Evolutionary conservation across 257 asterid genomes (phyloP).

Genomic region (Salvia splendens): DNA sequence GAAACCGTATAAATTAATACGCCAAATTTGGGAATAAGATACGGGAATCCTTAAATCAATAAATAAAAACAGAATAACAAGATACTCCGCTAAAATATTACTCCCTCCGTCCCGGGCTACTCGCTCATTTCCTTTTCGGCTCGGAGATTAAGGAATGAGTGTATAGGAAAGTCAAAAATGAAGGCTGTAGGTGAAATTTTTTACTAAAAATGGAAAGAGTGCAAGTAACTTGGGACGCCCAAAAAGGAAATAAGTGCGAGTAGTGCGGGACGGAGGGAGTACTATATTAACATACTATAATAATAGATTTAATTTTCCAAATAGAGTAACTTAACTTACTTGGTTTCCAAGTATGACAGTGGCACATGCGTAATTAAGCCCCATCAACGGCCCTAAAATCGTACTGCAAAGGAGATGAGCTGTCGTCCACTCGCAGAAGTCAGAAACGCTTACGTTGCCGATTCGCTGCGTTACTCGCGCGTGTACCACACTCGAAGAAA

Average conservation of each 20-base stretch:
- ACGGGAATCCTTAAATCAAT: background rate
- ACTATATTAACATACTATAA: too few species aligned
- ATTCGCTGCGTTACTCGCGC: conserved; percentile 40
- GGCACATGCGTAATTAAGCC: background rate
- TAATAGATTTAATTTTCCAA: background rate
- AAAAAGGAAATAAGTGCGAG: too few species aligned
- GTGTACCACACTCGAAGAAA: background rate
- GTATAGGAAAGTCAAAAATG: too few species aligned
- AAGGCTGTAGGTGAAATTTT: too few species aligned
- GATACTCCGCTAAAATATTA: too few species aligned
- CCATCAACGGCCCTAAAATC: background rate
- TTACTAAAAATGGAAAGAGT: too few species aligned
- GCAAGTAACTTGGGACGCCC: too few species aligned
- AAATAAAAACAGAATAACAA: background rate
- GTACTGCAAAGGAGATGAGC: background rate
- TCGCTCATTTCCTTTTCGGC: too few species aligned
- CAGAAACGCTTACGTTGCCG: conserved; percentile 54
- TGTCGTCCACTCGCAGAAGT: conserved; percentile 15
- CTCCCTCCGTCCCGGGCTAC: too few species aligned
- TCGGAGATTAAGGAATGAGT: too few species aligned
- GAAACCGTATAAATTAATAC: background rate
- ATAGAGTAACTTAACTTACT: background rate
- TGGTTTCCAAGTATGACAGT: conserved; percentile 1
- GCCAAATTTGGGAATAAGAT: background rate
- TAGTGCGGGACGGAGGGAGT: too few species aligned